These are phyloP conservation scores for Schwanniomyces occidentalis DNA, from an alignment of 805 yeast species.

Conservation along the genomic window DNA sequence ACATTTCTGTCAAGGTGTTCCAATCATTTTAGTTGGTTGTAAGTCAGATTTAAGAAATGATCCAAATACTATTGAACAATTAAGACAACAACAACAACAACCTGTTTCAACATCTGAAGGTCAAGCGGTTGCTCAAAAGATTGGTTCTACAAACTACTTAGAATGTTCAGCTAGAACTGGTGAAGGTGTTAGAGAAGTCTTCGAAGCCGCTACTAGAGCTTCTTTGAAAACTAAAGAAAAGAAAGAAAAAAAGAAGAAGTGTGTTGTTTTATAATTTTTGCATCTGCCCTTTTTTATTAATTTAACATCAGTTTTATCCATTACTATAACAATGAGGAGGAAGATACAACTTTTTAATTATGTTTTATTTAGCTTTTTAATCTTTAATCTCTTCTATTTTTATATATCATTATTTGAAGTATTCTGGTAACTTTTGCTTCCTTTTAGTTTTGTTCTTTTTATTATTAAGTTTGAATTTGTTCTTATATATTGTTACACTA, in stretches of 20 bases:
- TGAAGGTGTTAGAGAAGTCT: slow-evolving; percentile 90
- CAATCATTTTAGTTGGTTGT: slow-evolving; percentile 90
- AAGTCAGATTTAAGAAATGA: slow-evolving; percentile 87
- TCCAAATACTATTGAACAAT: slow-evolving; percentile 69
- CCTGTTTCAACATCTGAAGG: slow-evolving; percentile 86
- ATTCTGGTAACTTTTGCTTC: no score
- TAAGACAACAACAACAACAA: slow-evolving; percentile 71
- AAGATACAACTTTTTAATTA: no score
- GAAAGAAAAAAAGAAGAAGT: slow-evolving; percentile 66
- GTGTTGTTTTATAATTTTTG: slow-evolving; percentile 58
- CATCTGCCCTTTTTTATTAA: no score
- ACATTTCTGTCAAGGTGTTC: slow-evolving; percentile 93
- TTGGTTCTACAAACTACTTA: slow-evolving; percentile 81
- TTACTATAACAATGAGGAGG: no score
- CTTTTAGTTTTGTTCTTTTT: no score
- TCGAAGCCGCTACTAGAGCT: slow-evolving; percentile 90
- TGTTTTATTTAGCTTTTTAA: no score
- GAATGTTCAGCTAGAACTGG: slow-evolving; percentile 94
- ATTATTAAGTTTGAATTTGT: no score
- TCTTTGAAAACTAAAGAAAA: slow-evolving; percentile 68
- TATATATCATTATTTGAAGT: no score
- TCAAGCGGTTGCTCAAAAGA: slow-evolving; percentile 81
- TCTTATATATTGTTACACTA: no score
- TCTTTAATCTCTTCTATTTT: no score
- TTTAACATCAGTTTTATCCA: no score